Evolutionary conservation across 306 rosid species (phyloP).

Genomic region (Cucurbita ficifolia): DNA sequence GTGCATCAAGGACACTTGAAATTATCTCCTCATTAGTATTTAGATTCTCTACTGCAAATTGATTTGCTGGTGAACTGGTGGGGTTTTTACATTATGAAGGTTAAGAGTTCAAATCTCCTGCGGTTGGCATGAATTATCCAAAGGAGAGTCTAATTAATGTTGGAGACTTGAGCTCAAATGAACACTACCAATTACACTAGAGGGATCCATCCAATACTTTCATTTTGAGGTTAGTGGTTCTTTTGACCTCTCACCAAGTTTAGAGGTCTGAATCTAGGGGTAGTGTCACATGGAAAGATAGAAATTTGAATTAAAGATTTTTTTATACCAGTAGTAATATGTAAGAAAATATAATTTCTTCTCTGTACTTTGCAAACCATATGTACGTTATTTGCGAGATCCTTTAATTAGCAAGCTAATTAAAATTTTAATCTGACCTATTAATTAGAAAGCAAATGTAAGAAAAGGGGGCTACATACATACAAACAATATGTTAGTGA

Average conservation of each 20-base stretch:
- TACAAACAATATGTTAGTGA: neutral
- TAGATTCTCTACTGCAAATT: neutral
- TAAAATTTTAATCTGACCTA: neutral
- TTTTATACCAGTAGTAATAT: no score
- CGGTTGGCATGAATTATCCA: neutral
- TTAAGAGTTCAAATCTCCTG: neutral
- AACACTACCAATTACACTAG: neutral
- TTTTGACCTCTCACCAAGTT: neutral
- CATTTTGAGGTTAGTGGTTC: neutral
- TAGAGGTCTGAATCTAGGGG: neutral
- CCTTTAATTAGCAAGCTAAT: neutral
- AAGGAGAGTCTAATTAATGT: neutral
- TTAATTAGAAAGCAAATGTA: neutral
- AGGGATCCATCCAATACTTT: neutral
- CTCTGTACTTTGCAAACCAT: no score
- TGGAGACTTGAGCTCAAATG: neutral
- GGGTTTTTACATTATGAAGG: neutral
- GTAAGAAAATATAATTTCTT: no score
- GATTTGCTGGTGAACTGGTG: neutral
- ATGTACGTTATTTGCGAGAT: no score
- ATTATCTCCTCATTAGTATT: neutral
- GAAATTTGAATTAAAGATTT: no score
- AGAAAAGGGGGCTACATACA: neutral
- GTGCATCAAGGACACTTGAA: neutral
- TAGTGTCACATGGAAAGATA: no score